Evolutionary conservation across 352 stramenopile species (phyloP), one percentile per base, ranked within the genome.

Genomic region (Globisporangium sylvaticum): DNA sequence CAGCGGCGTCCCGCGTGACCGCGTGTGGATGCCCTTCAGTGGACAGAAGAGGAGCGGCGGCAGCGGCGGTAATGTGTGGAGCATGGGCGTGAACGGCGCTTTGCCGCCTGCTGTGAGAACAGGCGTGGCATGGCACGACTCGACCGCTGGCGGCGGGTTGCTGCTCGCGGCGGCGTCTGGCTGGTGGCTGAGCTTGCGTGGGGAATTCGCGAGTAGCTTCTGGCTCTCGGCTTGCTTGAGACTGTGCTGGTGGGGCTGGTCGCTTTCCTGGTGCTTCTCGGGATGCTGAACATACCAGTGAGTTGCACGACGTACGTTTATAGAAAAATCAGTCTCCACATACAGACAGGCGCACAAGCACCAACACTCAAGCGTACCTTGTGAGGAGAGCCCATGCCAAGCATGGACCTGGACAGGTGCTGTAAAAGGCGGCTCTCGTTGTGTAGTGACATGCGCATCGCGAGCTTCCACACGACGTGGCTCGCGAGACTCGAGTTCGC

Each of bases 381-480:
- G 69, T 87, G 79, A 2, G 60, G 44, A 22, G 69, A 60, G 34
- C 77, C 75, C 39, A 81, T 79, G 34, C 65, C 77, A 42, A 89
- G 62, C 54, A 91, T 88, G 61, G 80, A 91, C 29, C 83, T 75
- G n/a, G 83, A 89, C 61, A 91, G 68, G 65, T 89, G 78, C 60
- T 91, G 83, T 18, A 91, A 62, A 9, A 91, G 48, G 5, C 81
- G 79, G 24, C 63, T 91, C 54, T 91, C 83, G 61, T 89, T 79
- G 69, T 83, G 78, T 24, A 81, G 78, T 22, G 83, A 91, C 78
- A 91, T 83, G 57, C 71, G 70, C 77, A 88, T 78, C 18, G 81
- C 81, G 22, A 91, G 69, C 56, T 83, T 83, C 77, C 76, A 89
- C 72, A 91, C 78, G 39, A 88, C 73, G 59, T 91, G 73, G 55